A percentile compares a stretch with the other conserved stretches of the same genome.
phyloP scores from a whole-genome alignment of 306 rosid species.

The Vicia faba region DNA sequence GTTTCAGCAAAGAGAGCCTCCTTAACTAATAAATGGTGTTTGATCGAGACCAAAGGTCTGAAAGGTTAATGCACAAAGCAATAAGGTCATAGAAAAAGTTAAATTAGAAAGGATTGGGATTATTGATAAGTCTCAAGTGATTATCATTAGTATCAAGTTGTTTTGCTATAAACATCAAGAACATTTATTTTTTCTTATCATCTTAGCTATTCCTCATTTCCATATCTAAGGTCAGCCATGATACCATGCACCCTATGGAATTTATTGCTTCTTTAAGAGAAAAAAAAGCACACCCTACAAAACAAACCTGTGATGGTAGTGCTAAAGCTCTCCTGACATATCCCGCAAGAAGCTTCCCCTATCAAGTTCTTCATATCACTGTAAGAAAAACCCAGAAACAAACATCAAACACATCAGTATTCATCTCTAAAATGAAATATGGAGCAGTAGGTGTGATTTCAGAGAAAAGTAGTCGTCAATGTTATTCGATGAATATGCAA shows the following conservation, averaged over 20 bases:
- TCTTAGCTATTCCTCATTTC: not conserved
- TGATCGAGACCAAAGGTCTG: constrained; percentile 8
- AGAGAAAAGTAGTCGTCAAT: not conserved
- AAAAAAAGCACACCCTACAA: not conserved
- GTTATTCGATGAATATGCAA: not conserved
- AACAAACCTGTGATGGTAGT: constrained; percentile 79
- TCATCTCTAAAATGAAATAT: constrained; percentile 6
- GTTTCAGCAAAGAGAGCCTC: not conserved
- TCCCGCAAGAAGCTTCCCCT: constrained; percentile 88
- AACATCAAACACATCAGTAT: not conserved
- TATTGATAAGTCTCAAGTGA: constrained; percentile 1
- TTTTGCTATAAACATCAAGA: constrained; percentile 4
- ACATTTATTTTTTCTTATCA: not conserved
- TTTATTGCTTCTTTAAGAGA: not conserved
- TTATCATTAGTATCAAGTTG: not conserved
- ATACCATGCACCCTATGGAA: not conserved
- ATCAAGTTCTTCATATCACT: constrained; percentile 95
- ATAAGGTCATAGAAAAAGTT: not conserved
- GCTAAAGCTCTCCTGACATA: constrained; percentile 94
- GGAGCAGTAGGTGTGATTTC: not conserved
- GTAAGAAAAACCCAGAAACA: constrained; percentile 39
- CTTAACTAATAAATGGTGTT: not conserved
- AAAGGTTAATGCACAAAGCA: constrained; percentile 10
- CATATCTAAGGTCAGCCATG: not conserved
- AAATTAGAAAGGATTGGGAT: not conserved